Percentiles rank a stretch among this genome's conserved stretches.
Conservation (phyloP, 306 rosid genomes). For the Fagus sylvatica region DNA sequence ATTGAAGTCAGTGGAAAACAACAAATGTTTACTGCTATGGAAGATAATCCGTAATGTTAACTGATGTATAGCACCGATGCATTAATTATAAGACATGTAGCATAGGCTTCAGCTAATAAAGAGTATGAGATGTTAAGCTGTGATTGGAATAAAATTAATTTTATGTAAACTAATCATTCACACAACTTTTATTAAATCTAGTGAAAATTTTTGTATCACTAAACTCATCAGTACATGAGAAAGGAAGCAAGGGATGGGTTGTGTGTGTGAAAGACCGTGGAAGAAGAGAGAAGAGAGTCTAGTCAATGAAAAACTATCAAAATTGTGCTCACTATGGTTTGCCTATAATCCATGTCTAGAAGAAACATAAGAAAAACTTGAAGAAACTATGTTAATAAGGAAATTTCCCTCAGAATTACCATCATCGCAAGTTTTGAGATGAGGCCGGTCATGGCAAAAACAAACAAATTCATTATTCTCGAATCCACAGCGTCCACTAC, state of each 20-base stretch:
- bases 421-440: conserved; percentile 41
- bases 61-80: not conserved
- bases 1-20: not conserved
- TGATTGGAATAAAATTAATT: no score
- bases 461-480: conserved; percentile 39
- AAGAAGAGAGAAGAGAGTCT: no score
- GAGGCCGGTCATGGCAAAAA: conserved; percentile 55
- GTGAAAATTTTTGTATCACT: no score
- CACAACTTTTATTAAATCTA: no score
- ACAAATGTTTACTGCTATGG: not conserved
- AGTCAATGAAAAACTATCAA: not conserved
- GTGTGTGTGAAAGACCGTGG: no score
- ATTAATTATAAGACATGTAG: not conserved
- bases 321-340: not conserved
- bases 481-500: conserved; percentile 69
- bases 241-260: no score
- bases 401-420: conserved; percentile 37
- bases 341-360: not conserved
- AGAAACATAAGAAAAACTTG: not conserved
- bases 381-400: not conserved
- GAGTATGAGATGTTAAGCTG: not conserved
- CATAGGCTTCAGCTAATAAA: not conserved
- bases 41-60: not conserved
- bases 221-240: no score
- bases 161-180: no score